Evolutionary conservation across 2,329 filamentous ascomycete species (phyloP).

Genomic region (Paecilomyces variotii): DNA sequence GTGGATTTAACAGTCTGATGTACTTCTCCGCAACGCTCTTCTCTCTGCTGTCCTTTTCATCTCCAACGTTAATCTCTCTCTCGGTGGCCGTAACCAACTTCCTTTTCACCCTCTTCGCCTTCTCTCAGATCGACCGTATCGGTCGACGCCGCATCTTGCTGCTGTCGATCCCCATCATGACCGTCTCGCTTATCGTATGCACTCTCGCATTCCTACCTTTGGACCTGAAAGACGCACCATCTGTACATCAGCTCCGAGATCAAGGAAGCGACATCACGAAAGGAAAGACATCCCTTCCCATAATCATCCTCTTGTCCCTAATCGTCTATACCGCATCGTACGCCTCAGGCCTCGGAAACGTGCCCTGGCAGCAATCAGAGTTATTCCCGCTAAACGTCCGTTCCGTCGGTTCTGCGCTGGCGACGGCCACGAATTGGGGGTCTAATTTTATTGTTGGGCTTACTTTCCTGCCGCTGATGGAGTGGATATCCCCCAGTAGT

Average conservation of each 20-base stretch:
- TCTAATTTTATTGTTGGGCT: conserved; percentile 80
- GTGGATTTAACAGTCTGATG: conserved; percentile 87
- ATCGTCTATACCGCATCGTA: conserved; percentile 80
- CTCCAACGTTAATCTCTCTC: conserved; percentile 71
- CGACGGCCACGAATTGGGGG: conserved; percentile 75
- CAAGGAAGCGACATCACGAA: conserved; percentile 12
- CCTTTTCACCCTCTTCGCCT: conserved; percentile 65
- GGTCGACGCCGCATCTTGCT: conserved; percentile 74
- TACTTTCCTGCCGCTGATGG: conserved; percentile 84
- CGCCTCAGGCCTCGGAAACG: conserved; percentile 79
- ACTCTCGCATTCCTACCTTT: conserved; percentile 65
- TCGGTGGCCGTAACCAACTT: conserved; percentile 79
- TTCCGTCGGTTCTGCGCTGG: conserved; percentile 53
- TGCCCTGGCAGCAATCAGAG: conserved; percentile 95
- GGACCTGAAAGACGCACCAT: conserved; percentile 31
- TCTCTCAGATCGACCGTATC: conserved; percentile 69
- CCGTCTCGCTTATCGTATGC: conserved; percentile 60
- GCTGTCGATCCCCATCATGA: conserved; percentile 78
- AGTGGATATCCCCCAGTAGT: conserved; percentile 60
- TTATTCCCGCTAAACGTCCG: conserved; percentile 65
- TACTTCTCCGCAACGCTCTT: conserved; percentile 85
- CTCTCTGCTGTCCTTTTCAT: conserved; percentile 65
- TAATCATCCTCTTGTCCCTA: conserved; percentile 64
- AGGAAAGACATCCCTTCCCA: conserved; percentile 21
- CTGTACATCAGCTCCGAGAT: conserved; percentile 12